A percentile compares a stretch with the other conserved stretches of the same genome.
phyloP scores from a whole-genome alignment of 2,329 filamentous ascomycete genomes.

The Chalaropsis ovoidea region DNA sequence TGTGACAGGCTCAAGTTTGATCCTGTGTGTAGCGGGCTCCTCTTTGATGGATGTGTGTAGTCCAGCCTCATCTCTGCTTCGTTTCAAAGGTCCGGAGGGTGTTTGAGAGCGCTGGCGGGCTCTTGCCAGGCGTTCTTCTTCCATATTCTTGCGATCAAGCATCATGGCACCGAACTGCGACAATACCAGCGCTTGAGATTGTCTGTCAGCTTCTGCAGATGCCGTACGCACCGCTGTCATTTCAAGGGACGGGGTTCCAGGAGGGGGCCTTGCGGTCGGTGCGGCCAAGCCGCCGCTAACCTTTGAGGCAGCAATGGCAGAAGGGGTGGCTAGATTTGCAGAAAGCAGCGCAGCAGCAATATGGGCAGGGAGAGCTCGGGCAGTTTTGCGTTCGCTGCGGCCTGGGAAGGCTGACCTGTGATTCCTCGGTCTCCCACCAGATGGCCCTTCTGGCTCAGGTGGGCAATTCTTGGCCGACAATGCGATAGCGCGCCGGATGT shows the following conservation, averaged over 20 bases:
- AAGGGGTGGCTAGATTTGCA: conserved; percentile 22
- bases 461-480: conserved; percentile 40
- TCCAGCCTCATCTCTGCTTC: conserved; percentile 13
- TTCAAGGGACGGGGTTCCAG: background rate
- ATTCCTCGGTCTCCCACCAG: conserved; percentile 21
- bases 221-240: too few species aligned
- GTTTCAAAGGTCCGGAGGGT: conserved; percentile 4
- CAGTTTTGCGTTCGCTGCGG: background rate
- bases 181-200: background rate
- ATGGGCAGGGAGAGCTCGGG: conserved; percentile 13
- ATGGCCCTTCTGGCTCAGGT: conserved; percentile 15
- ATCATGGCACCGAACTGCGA: conserved; percentile 37
- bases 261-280: background rate
- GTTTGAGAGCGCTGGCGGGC: background rate
- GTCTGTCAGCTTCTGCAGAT: background rate
- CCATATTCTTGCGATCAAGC: conserved; percentile 73
- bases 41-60: background rate
- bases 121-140: conserved; percentile 67
- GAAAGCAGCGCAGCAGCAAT: conserved; percentile 21
- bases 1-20: background rate
- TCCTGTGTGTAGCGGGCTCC: background rate
- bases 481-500: conserved; percentile 51
- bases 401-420: background rate
- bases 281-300: background rate
- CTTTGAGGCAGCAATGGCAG: conserved; percentile 21